Evolutionary conservation across 176 grass and related monocot genomes (phyloP).

Genomic region (Cenchrus americanus): DNA sequence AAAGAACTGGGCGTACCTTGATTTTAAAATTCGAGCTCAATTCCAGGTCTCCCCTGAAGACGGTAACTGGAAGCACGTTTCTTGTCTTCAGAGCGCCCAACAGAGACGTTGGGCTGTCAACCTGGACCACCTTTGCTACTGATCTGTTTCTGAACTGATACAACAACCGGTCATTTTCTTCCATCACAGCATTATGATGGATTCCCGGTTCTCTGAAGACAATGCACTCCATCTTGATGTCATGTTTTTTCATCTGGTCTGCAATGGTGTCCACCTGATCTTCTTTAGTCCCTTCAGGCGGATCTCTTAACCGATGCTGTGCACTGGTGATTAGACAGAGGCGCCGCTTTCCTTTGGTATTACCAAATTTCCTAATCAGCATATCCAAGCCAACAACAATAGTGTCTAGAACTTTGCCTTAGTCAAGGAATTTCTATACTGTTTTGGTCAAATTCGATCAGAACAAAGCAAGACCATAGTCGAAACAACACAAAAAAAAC

Average conservation of each 20-base stretch:
- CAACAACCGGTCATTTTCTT: conserved; percentile 81
- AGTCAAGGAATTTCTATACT: conserved; percentile 59
- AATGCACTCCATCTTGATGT: conserved; percentile 74
- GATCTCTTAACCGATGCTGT: conserved; percentile 71
- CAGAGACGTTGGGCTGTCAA: conserved; percentile 76
- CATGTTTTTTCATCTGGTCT: conserved; percentile 81
- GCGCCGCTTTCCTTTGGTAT: conserved; percentile 68
- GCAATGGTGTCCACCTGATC: conserved; percentile 85
- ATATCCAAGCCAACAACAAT: conserved; percentile 96
- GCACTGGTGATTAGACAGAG: conserved; percentile 86
- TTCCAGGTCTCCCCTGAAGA: conserved; percentile 96
- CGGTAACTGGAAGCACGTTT: conserved; percentile 81
- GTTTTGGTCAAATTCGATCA: conserved; percentile 8
- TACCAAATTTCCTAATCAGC: conserved; percentile 85
- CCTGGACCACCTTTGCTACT: conserved; percentile 64
- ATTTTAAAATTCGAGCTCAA: conserved; percentile 80
- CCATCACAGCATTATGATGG: conserved; percentile 47
- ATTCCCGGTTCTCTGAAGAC: conserved; percentile 70
- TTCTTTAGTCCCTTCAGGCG: conserved; percentile 82
- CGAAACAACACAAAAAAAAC: not conserved
- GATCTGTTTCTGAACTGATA: conserved; percentile 70
- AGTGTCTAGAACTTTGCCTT: conserved; percentile 84
- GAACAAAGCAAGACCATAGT: conserved; percentile 13
- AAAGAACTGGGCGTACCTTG: conserved; percentile 58
- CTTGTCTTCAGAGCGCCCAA: conserved; percentile 87